Base-by-base conservation (phyloP, 805 yeast genomes). In the Suhomyces faveliae region DNA sequence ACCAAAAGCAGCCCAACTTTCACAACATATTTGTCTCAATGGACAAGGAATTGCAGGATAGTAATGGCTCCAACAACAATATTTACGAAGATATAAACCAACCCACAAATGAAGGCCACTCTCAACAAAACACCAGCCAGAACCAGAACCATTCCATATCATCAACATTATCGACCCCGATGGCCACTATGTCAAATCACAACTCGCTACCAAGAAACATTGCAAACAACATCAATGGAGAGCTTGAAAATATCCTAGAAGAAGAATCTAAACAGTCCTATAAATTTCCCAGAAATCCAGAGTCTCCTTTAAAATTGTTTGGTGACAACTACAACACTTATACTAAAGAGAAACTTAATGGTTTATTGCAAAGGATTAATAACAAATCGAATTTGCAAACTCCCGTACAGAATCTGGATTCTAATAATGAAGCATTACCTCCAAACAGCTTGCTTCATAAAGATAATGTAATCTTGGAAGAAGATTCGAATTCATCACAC, bases 291-390 rank as follows among this genome's bases (percentile, higher is more conserved):
- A 48, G 55, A n/a, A 59, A 61, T 19, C 68, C 68, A 1, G 73
- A 64, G 12, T 70, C 74, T n/a, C 78, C 78, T 1, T 60, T 73
- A 40, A 73, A 73, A 49, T 56, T 73, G 12, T 73, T 68, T 49
- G 64, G 67, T 6, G 63, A 60, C 42, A 62, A 70, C 27, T 73
- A 73, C 51, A 70, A 73, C 51, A 73, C 78, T 0, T 73, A 61
- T 46, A 73, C 78, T 9, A 68, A 69, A 44, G 70, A 57, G 37
- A 62, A 57, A 43, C 55, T 68, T 22, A 62, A 48, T 41, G 69
- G 63, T 19, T 51, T 69, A 3, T 42, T 64, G 27, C 54, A 57
- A 29, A 61, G 61, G 35, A 48, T 66, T 35, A 56, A 59, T 29
- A 54, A 54, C 25, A 53, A 49, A 13, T 45, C 59, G 3, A 50